A percentile compares a stretch with the other conserved stretches of the same genome.
These are phyloP conservation scores for Fusarium heterosporum DNA, from an alignment of 2,329 filamentous ascomycete species.

Conservation along the genomic window DNA sequence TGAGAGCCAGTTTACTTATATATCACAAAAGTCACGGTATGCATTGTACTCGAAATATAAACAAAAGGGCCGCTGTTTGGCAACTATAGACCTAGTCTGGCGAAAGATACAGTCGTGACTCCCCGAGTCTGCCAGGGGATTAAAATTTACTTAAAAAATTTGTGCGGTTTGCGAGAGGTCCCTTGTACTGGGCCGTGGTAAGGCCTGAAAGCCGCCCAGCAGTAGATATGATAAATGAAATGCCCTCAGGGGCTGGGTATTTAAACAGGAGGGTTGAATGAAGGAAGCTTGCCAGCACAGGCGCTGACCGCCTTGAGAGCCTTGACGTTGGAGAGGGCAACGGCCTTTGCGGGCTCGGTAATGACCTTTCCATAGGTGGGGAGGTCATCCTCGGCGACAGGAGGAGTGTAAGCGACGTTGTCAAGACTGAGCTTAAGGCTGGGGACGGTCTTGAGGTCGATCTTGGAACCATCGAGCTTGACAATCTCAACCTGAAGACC, in stretches of 20 bases:
- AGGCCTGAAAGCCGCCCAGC: conserved; percentile 1
- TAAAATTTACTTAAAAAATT: conserved; percentile 43
- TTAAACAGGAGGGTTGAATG: conserved; percentile 36
- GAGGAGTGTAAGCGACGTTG: conserved; percentile 47
- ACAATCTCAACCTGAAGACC: conserved; percentile 51
- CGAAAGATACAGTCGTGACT: conserved; percentile 39
- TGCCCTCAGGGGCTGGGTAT: conserved; percentile 10
- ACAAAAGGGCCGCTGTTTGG: conserved; percentile 37
- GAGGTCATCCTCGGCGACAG: conserved; percentile 44
- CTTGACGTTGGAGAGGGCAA: conserved; percentile 30
- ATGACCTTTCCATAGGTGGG: conserved; percentile 44
- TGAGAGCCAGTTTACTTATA: too few relatives aligned
- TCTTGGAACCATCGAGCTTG: conserved; percentile 53
- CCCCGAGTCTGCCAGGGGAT: conserved; percentile 38
- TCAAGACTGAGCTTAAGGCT: conserved; percentile 52
- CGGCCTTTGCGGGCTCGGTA: conserved; percentile 36
- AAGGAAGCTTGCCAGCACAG: conserved; percentile 35
- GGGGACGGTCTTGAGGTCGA: conserved; percentile 50
- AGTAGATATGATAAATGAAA: conserved; percentile 21
- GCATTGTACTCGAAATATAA: not conserved
- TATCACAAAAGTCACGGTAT: not conserved
- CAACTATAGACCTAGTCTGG: conserved; percentile 44
- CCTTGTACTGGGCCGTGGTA: conserved; percentile 19
- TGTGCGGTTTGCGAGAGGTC: conserved; percentile 41
- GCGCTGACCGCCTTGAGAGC: conserved; percentile 39